Conservation (phyloP, 2,329 filamentous ascomycete genomes). For the Mycosphaerelloides madeirae region DNA sequence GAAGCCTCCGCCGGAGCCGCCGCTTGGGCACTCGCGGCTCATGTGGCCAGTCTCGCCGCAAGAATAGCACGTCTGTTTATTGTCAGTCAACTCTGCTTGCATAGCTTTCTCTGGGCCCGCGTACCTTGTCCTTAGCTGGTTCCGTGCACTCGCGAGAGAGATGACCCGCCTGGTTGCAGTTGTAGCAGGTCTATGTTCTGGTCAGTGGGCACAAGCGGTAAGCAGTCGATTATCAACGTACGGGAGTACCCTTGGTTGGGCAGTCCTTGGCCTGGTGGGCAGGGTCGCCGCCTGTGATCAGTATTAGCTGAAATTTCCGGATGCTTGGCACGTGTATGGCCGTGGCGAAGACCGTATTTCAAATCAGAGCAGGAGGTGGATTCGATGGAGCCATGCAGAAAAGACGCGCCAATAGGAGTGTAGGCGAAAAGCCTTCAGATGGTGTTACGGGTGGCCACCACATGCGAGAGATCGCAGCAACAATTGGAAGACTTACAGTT, state of each 20-base stretch:
- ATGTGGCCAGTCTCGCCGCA: constrained; percentile 84
- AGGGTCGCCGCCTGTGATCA: constrained; percentile 42
- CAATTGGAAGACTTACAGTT: constrained; percentile 49
- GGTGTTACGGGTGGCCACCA: too few relatives aligned
- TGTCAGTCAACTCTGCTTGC: constrained; percentile 18
- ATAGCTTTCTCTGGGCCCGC: neutral
- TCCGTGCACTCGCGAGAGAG: constrained; percentile 80
- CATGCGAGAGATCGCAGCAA: neutral
- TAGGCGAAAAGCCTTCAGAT: too few relatives aligned
- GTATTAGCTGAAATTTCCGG: constrained; percentile 16
- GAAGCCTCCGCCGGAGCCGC: constrained; percentile 41
- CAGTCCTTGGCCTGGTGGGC: constrained; percentile 49
- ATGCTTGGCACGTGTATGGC: constrained; percentile 6
- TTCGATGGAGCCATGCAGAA: too few relatives aligned
- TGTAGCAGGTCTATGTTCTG: constrained; percentile 38
- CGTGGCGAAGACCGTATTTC: too few relatives aligned
- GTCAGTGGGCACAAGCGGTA: constrained; percentile 31
- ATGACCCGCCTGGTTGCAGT: constrained; percentile 47
- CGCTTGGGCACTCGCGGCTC: constrained; percentile 71
- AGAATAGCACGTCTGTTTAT: constrained; percentile 45
- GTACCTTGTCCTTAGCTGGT: constrained; percentile 75
- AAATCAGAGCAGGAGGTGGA: too few relatives aligned
- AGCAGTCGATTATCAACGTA: constrained; percentile 7
- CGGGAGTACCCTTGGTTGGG: constrained; percentile 44
- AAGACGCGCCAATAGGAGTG: too few relatives aligned